These are phyloP conservation scores for Corymbia calophylla DNA, from an alignment of 441 rosid genomes.

Conservation along the genomic window DNA sequence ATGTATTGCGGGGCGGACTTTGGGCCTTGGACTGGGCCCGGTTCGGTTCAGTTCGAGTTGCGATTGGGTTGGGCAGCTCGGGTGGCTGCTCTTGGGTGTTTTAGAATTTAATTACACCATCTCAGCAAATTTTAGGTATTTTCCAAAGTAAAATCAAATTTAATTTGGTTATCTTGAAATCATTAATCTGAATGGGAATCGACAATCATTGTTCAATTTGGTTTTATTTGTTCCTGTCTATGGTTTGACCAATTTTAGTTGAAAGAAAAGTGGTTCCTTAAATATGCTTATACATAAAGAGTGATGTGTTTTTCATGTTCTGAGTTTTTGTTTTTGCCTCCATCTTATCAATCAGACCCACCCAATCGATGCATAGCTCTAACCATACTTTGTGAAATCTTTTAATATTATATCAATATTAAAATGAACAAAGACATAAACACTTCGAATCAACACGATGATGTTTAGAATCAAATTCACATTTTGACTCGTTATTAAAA, in stretches of 20 bases:
- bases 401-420: accelerated
- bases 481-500: neutral
- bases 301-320: neutral
- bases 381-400: accelerated
- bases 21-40: neutral
- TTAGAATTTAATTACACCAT: neutral
- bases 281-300: neutral
- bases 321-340: neutral
- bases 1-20: accelerated
- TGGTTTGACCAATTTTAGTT: neutral
- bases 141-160: neutral
- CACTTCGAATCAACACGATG: accelerated
- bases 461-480: accelerated
- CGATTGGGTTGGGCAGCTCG: neutral
- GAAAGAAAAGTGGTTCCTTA: neutral
- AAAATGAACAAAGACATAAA: accelerated
- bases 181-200: neutral
- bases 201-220: neutral
- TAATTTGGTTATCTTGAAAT: neutral
- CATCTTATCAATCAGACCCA: neutral
- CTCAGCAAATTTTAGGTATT: neutral
- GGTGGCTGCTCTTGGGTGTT: neutral
- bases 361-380: accelerated
- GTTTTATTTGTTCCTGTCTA: no score
- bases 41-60: neutral